These are phyloP conservation scores for Moringa oleifera DNA, from an alignment of 345 rosid genomes.

Conservation along the genomic window DNA sequence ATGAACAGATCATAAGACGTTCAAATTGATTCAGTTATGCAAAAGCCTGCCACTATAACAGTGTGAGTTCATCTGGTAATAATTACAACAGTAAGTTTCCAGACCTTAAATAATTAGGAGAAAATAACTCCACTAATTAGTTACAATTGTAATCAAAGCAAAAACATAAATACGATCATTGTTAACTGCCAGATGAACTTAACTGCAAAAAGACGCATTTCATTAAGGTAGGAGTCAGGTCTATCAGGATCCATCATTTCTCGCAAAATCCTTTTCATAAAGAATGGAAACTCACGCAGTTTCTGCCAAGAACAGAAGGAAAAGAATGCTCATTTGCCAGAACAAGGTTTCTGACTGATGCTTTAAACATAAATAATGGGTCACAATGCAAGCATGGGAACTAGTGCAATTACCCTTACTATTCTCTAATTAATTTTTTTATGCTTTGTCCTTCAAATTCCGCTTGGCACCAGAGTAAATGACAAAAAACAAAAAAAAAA, in stretches of 20 bases:
- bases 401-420: too few relatives aligned
- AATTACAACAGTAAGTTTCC: too few relatives aligned
- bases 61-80: too few relatives aligned
- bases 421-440: too few relatives aligned
- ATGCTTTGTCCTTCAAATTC: neutral
- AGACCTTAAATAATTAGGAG: too few relatives aligned
- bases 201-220: slow-evolving; percentile 76
- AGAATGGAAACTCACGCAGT: slow-evolving; percentile 52
- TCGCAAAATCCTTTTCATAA: slow-evolving; percentile 57
- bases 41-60: too few relatives aligned
- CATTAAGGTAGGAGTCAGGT: slow-evolving; percentile 39
- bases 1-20: neutral
- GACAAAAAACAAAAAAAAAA: neutral
- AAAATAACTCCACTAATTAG: neutral
- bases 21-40: too few relatives aligned
- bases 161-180: neutral
- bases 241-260: slow-evolving; percentile 80
- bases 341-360: neutral
- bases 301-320: slow-evolving; percentile 40
- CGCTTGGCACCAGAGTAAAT: neutral
- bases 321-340: slow-evolving; percentile 11
- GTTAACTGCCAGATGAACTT: slow-evolving; percentile 23
- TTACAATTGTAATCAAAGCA: neutral
- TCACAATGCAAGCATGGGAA: slow-evolving; percentile 1
- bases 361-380: neutral